Evolutionary conservation across 78 protist genomes (phyloP).

Genomic region (Cavenderia fasciculata): DNA sequence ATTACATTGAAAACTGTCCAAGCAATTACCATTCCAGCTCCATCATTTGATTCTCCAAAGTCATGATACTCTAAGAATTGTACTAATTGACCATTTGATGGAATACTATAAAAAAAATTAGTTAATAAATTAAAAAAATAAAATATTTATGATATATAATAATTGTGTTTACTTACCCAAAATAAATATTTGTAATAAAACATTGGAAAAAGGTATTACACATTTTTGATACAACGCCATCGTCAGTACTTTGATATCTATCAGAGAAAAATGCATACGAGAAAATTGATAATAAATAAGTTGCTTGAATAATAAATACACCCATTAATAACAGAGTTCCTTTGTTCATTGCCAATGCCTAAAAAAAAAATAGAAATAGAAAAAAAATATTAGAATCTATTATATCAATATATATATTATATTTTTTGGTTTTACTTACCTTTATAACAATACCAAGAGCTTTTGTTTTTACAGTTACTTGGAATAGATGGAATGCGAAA

Average conservation of each 20-base stretch:
- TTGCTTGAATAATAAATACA: conserved; percentile 52
- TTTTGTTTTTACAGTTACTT: conserved; percentile 42
- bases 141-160: not conserved
- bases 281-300: conserved; percentile 45
- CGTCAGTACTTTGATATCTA: not conserved
- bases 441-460: conserved; percentile 54
- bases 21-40: conserved; percentile 7
- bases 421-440: not conserved
- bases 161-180: conserved; percentile 14
- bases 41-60: not conserved
- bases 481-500: conserved; percentile 55
- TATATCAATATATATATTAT: not conserved
- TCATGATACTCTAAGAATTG: conserved; percentile 15
- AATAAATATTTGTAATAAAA: conserved; percentile 35
- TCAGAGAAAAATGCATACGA: conserved; percentile 39
- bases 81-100: conserved; percentile 64
- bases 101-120: conserved; percentile 40
- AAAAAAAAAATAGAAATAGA: not conserved
- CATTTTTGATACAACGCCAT: not conserved
- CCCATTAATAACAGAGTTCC: conserved; percentile 66
- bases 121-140: not conserved
- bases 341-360: conserved; percentile 42
- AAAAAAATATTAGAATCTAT: too few relatives aligned
- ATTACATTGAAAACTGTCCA: conserved; percentile 59
- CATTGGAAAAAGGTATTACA: conserved; percentile 57